Percentiles rank a stretch among this genome's conserved stretches.
phyloP scores from a whole-genome alignment of 208 protist genomes.

The Leishmania turanica region DNA sequence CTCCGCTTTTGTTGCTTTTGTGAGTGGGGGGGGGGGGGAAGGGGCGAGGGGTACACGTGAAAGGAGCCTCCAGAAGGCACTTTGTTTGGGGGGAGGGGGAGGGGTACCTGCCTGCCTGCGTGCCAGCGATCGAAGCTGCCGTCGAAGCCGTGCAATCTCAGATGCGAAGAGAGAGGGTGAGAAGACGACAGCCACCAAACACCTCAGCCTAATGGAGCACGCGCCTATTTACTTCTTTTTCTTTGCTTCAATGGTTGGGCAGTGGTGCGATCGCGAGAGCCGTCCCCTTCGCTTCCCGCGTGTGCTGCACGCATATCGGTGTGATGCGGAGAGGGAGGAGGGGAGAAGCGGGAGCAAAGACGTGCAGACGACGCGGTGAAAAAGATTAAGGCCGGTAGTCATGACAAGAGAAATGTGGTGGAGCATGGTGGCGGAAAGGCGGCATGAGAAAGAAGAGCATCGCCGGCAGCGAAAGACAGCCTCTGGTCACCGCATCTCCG shows the following conservation, averaged over 20 bases:
- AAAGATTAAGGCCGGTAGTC: background rate
- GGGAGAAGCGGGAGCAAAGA: background rate
- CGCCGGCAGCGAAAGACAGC: background rate
- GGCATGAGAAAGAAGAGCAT: background rate
- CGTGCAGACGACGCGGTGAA: background rate
- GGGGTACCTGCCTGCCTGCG: background rate
- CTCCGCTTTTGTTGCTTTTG: background rate
- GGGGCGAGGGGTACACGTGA: background rate
- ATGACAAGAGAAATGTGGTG: background rate
- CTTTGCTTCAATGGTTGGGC: background rate
- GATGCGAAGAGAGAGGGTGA: conserved; percentile 9
- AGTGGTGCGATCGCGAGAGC: background rate
- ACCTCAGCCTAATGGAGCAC: background rate
- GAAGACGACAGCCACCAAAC: conserved; percentile 2
- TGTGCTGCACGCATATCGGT: background rate
- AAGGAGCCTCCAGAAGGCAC: background rate
- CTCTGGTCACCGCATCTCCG: background rate
- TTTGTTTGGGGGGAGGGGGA: background rate
- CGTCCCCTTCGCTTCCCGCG: background rate
- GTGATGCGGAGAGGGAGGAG: background rate
- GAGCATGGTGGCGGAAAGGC: background rate
- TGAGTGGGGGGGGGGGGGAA: too few relatives aligned
- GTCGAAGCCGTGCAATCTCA: background rate
- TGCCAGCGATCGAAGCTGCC: background rate
- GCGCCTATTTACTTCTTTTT: background rate